Evolutionary conservation across 345 rosid genomes (phyloP), one percentile per base, ranked within the genome.

Genomic region (Fremontodendron californicum): DNA sequence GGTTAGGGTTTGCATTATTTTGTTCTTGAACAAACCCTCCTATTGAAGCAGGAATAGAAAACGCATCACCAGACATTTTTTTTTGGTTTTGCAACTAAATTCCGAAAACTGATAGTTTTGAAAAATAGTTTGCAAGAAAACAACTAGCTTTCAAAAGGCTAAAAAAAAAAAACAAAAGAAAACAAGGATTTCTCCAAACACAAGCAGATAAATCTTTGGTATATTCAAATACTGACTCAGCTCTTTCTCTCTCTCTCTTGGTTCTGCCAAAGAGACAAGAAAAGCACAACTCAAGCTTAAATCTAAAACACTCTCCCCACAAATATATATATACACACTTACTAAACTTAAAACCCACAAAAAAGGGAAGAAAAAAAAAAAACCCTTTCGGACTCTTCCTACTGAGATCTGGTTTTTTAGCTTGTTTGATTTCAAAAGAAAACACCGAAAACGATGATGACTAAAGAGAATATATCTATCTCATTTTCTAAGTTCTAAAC

Each of bases 191-290:
- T 79, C 80, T 85, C 87, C 91, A 80, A 87, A 78, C 88, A 86
- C 77, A 89, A 90, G 67, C 85, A 74, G 87, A 85, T 88, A 74
- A 78, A 73, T 78, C 73, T 72, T 86, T 73, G 86, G 83, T 80
- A 75, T 87, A 82, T 89, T 87, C 84, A 84, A 80, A 82, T 71
- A 88, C 71, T 71, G 63, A 74, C 82, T 84, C 74, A 16, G 51
- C 72, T 78, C 75, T 75, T 2, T 57, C 82, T 82, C 81, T 79
- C 83, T 65, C 81, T 82, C 79, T 78, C 85, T 55, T 55, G 87
- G 79, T 82, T 85, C 82, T 75, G 90, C 88, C 90, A 91, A 85
- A 89, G 64, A 86, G 93, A 91, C 90, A 87, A 87, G 88, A 83
- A 85, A 85, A 78, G 80, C 78, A 78, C 82, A 82, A 84, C 80